Base-by-base conservation (phyloP, 495 filamentous ascomycete species). In the Trichoderma erinaceum region DNA sequence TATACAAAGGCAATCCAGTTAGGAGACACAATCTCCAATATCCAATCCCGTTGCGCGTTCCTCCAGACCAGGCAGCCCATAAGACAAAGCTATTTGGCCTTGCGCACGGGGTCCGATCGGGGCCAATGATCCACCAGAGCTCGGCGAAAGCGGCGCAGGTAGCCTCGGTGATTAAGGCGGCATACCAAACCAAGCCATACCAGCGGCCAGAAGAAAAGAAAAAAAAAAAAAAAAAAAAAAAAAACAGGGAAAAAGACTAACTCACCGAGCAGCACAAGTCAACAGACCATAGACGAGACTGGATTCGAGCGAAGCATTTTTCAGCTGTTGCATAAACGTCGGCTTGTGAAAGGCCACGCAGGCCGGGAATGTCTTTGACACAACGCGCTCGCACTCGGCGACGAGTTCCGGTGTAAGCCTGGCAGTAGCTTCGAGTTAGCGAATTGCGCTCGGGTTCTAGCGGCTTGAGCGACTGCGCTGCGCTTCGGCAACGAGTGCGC, bases 341-440 rank as follows among this genome's bases (percentile, higher is more conserved):
- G 81, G 80, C 72, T 83, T 83, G 74, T 83, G 81, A 72, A 83
- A 83, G 61, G 80, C 81, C 48, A 83, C 78, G 68, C 80, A 83
- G 71, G 81, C 81, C 63, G 81, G 81, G 63, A 83, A 73, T 16
- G 80, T 81, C 72, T 81, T 83, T 70, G 72, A 75, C 68, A 83
- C 79, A 67, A 83, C 79, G 58, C 80, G 78, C 72, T 83, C 81
- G 73, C 79, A 82, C 75, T 83, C 81, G 67, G 74, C 74, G 67
- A 82, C 72, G 58, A 81, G 70, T 72, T 83, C 81, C 64, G 80
- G 80, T 43, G 77, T 80, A 56, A 83, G 76, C 71, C 81, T 83
- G 70, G 69, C 4, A 29, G 41, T 23, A 61, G 56, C 18, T 10
- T 29, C 23, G n/a, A 16, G 56, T 29, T 13, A 61, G 50, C n/a